Evolutionary conservation across 2,329 filamentous ascomycete species (phyloP).

Genomic region (Colletotrichum australisinense): DNA sequence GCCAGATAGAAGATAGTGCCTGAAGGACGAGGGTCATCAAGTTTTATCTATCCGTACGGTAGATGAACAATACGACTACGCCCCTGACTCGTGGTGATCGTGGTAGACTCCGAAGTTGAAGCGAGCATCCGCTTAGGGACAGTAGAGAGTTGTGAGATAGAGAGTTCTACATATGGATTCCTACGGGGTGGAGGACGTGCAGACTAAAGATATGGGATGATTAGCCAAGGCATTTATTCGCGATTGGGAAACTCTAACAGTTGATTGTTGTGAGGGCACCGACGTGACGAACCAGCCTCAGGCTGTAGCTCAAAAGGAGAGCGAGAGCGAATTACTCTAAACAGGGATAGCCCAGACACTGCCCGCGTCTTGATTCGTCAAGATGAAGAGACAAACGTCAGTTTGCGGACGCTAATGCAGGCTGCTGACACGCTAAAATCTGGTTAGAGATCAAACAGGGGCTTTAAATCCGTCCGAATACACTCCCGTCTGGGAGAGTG

Average conservation of each 20-base stretch:
- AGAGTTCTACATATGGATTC: neutral
- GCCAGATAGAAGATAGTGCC: neutral
- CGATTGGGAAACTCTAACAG: neutral
- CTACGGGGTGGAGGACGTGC: neutral
- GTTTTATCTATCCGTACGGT: neutral
- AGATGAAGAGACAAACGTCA: neutral
- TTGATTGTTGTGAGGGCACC: no score
- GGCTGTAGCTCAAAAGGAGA: neutral
- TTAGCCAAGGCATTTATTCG: neutral
- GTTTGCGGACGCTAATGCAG: slow-evolving; percentile 32
- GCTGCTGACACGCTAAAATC: slow-evolving; percentile 28
- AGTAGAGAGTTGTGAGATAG: neutral
- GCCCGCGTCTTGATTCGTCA: neutral
- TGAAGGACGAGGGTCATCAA: neutral
- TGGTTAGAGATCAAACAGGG: neutral
- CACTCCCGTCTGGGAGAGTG: neutral
- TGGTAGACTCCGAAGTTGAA: neutral
- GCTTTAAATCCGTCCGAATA: slow-evolving; percentile 8
- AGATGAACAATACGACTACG: neutral
- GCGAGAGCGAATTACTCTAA: neutral
- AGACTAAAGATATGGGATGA: neutral
- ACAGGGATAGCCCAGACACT: neutral
- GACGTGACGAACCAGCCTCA: neutral
- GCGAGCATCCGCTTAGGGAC: no score
- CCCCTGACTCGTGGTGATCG: neutral